These are phyloP conservation scores for Nematocida ironsii DNA, from an alignment of 371 early-diverging fungal species.

Conservation along the genomic window DNA sequence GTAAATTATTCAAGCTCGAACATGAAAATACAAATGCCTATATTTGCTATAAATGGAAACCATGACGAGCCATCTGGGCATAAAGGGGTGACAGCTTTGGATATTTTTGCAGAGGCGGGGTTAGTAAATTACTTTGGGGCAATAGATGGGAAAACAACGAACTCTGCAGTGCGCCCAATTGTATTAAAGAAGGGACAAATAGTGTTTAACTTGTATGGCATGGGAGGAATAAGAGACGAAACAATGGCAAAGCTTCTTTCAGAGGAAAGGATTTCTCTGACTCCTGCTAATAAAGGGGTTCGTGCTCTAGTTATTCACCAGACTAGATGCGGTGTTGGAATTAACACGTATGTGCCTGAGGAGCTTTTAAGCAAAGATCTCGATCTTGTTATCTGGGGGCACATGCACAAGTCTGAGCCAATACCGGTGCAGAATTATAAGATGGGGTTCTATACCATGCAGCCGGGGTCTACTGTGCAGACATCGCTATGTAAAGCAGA, in stretches of 20 bases:
- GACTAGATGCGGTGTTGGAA: conserved; percentile 73
- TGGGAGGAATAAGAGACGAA: conserved; percentile 90
- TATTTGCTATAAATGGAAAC: conserved; percentile 95
- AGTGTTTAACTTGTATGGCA: conserved; percentile 81
- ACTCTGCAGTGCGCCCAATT: conserved; percentile 75
- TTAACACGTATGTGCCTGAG: conserved; percentile 83
- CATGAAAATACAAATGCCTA: conserved; percentile 79
- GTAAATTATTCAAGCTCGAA: conserved; percentile 85
- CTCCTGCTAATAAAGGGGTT: conserved; percentile 73
- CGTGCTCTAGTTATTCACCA: conserved; percentile 82
- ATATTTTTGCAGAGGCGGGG: conserved; percentile 78
- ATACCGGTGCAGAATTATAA: conserved; percentile 73
- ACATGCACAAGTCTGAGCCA: conserved; percentile 85
- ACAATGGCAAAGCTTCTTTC: conserved; percentile 79
- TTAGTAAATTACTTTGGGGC: conserved; percentile 92
- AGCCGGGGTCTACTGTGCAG: conserved; percentile 92
- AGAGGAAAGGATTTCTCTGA: conserved; percentile 75
- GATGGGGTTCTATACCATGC: conserved; percentile 76
- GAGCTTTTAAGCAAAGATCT: conserved; percentile 78
- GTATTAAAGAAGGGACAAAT: conserved; percentile 77
- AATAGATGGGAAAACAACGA: conserved; percentile 74
- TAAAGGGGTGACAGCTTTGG: conserved; percentile 75
- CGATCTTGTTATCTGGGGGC: conserved; percentile 90
- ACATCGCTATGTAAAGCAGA: conserved; percentile 88
- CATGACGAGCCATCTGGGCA: conserved; percentile 94